These are phyloP conservation scores for Candida palmyrensis DNA, from an alignment of 805 yeast genomes.

Conservation along the genomic window DNA sequence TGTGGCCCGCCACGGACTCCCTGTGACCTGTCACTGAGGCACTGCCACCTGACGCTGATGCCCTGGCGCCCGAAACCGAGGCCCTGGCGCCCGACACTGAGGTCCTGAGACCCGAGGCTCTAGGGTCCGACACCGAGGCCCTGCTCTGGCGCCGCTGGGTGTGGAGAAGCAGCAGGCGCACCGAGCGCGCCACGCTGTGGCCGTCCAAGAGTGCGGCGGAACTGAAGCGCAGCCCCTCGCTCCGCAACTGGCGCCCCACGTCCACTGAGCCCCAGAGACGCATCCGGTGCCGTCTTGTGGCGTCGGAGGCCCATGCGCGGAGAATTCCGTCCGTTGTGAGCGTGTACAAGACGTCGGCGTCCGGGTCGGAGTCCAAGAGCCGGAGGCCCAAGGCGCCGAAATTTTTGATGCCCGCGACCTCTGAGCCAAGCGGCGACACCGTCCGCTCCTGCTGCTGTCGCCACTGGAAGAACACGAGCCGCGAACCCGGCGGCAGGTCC, in stretches of 20 bases:
- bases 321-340: constrained; percentile 53
- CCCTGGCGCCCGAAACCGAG: too few species aligned
- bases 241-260: constrained; percentile 4
- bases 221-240: constrained; percentile 3
- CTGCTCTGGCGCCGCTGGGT: too few species aligned
- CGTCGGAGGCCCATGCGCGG: constrained; percentile 67
- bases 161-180: too few species aligned
- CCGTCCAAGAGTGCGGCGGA: constrained; percentile 33
- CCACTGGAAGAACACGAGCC: constrained; percentile 59
- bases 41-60: too few species aligned
- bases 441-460: constrained; percentile 19
- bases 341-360: constrained; percentile 50
- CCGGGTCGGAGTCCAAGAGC: constrained; percentile 20
- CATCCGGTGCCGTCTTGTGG: constrained; percentile 53
- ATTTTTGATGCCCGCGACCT: constrained; percentile 32
- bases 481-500: constrained; percentile 47
- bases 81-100: too few species aligned
- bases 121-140: too few species aligned
- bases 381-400: constrained; percentile 18
- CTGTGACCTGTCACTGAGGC: too few species aligned
- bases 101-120: too few species aligned
- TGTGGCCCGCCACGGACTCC: too few species aligned
- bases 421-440: constrained; percentile 8
- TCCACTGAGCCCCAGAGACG: constrained; percentile 24
- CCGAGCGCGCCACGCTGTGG: too few species aligned